These are phyloP conservation scores for Termitomyces titanicus DNA, from an alignment of 768 basidiomycete species.

Conservation along the genomic window DNA sequence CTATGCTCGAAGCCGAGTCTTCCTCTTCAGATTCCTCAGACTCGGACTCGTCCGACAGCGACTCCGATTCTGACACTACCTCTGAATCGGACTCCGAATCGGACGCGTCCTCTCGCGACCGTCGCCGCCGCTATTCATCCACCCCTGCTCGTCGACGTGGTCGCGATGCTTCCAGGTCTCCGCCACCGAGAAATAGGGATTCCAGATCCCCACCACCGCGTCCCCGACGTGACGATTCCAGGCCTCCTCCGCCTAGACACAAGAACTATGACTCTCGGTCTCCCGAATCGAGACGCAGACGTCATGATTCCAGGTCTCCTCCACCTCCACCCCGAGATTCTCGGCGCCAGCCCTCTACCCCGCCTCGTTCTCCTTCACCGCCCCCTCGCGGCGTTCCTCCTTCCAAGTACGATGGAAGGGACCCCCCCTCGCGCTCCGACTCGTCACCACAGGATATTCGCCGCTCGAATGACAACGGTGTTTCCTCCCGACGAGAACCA, in stretches of 20 bases:
- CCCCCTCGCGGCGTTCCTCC: conserved; percentile 5
- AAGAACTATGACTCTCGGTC: not conserved
- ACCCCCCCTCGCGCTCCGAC: conserved; percentile 12
- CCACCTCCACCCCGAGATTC: conserved; percentile 22
- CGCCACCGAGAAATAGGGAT: conserved; percentile 12
- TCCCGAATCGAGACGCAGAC: conserved; percentile 10
- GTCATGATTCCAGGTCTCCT: conserved; percentile 20
- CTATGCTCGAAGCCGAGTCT: conserved; percentile 71
- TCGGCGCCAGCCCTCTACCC: conserved; percentile 9
- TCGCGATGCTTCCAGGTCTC: conserved; percentile 16
- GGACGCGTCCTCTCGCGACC: conserved; percentile 16
- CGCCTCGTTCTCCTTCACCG: conserved; percentile 10
- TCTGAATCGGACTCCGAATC: conserved; percentile 19
- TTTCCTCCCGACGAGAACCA: conserved; percentile 1
- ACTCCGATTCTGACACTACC: conserved; percentile 22
- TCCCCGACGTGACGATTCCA: conserved; percentile 18
- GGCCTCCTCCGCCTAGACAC: conserved; percentile 20
- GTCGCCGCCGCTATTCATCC: conserved; percentile 22
- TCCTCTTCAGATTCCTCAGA: conserved; percentile 36
- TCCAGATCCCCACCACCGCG: conserved; percentile 9
- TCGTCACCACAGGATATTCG: conserved; percentile 15
- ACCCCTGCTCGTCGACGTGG: conserved; percentile 23
- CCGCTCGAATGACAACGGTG: conserved; percentile 5
- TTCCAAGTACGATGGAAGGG: conserved; percentile 4
- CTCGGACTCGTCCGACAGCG: conserved; percentile 27